Evolutionary conservation across 2,329 filamentous ascomycete species (phyloP), one percentile per base, ranked within the genome.

Genomic region (Colletotrichum sp.): DNA sequence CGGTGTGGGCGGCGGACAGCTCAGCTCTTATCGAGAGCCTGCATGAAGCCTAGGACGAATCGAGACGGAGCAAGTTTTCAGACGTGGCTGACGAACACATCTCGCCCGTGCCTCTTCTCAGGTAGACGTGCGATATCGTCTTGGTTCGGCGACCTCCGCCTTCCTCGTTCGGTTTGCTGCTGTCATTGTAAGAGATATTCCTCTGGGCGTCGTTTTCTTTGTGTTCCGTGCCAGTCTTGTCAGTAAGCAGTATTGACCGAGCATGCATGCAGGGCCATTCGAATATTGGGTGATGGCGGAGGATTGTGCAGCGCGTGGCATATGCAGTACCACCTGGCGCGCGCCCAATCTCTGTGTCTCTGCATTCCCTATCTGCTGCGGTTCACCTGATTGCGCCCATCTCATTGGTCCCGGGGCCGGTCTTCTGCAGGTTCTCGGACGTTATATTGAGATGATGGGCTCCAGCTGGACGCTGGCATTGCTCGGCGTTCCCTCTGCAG

Each of bases 291-390:
- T 68, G 44, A 64, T 75, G 63, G 73, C 69, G 64, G 63, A 57
- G 69, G 73, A 49, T 72, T 72, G 73, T 72, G 69, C 73, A 72
- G 62, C 73, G 63, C 73, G 34, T 75, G 73, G 49, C 69, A 75
- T 64, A 75, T 75, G 69, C 63, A 49, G 73, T 75, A 49, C 69
- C 26, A 68, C 73, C n/a, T 24, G 52, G 16, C 52, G 24, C 62
- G 69, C 63, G 24, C 60, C 49, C 55, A 34, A 39, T 69, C 68
- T 63, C 68, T 55, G 21, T 60, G 55, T 59, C 32, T 15, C 26
- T 28, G 21, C 65, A 24, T 36, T 44, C 68, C 30, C 26, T 34
- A 15, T 63, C 21, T 65, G 44, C 63, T 32, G 26, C 59, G 26
- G 26, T 21, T 69, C 52, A 57, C 28, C 55, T 24, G 18, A 26